Conservation (phyloP, 2,329 filamentous ascomycete genomes). For the Cytospora piceae region DNA sequence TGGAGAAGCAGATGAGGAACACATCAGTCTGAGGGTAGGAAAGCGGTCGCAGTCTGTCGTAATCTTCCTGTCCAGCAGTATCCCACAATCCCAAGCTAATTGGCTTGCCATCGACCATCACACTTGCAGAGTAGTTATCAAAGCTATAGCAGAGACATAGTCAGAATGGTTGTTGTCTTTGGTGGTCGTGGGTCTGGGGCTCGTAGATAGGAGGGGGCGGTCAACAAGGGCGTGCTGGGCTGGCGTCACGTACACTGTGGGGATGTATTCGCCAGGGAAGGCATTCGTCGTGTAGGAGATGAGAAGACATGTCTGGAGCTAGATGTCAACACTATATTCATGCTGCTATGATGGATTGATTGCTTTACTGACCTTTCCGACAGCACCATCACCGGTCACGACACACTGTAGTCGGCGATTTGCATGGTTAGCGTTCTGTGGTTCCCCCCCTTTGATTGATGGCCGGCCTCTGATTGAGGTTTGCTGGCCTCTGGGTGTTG, state of each 20-base stretch:
- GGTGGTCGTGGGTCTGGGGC: constrained; percentile 26
- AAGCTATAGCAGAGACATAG: constrained; percentile 62
- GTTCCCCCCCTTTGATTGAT: constrained; percentile 3
- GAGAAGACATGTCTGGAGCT: constrained; percentile 85
- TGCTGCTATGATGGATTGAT: constrained; percentile 4
- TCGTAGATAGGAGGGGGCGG: constrained; percentile 15
- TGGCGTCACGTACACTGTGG: constrained; percentile 72
- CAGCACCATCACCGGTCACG: constrained; percentile 98
- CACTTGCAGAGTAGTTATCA: constrained; percentile 98
- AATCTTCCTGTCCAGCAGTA: constrained; percentile 98
- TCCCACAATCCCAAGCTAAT: constrained; percentile 98
- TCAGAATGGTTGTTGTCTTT: constrained; percentile 28
- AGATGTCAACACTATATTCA: constrained; percentile 35
- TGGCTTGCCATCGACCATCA: constrained; percentile 98
- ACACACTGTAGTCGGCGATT: constrained; percentile 70
- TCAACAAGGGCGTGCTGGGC: constrained; percentile 16
- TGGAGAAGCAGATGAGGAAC: constrained; percentile 97
- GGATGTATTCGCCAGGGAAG: constrained; percentile 99
- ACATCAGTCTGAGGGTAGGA: constrained; percentile 99
- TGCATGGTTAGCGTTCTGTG: constrained; percentile 42
- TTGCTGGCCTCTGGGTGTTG: constrained; percentile 4
- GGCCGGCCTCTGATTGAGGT: not conserved
- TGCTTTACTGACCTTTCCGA: constrained; percentile 78
- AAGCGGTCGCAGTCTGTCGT: constrained; percentile 89
- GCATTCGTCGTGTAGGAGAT: constrained; percentile 99